Evolutionary conservation across 139 green algal genomes (phyloP).

Genomic region (Astrephomene gubernaculifera): DNA sequence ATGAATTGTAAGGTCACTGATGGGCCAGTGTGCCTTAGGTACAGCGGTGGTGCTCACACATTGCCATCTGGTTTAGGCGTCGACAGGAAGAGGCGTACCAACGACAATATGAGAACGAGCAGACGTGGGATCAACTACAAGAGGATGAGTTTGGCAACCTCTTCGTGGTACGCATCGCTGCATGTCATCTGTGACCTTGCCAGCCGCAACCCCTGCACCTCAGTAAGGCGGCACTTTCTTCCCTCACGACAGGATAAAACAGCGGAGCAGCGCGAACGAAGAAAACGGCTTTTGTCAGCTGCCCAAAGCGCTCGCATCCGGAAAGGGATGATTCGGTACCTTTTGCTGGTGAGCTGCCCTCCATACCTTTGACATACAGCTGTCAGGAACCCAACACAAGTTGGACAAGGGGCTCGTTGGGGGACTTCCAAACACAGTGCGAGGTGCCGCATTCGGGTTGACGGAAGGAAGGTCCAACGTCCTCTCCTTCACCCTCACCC

Average conservation of each 20-base stretch:
- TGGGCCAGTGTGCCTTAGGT: background rate
- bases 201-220: no score
- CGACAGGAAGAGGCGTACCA: constrained; percentile 73
- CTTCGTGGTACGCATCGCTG: constrained; percentile 67
- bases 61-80: constrained; percentile 48
- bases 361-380: no score
- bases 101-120: constrained; percentile 85
- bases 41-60: background rate
- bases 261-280: constrained; percentile 74
- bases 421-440: no score
- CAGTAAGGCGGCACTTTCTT: no score
- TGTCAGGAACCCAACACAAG: no score
- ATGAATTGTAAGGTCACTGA: constrained; percentile 16
- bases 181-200: no score
- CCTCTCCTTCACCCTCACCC: background rate
- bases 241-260: constrained; percentile 73
- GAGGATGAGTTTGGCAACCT: constrained; percentile 92
- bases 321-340: constrained; percentile 94
- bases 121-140: constrained; percentile 86
- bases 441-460: no score
- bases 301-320: constrained; percentile 78
- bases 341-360: constrained; percentile 76
- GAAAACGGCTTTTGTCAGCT: constrained; percentile 62
- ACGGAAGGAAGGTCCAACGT: no score
- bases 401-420: no score